A percentile compares a stretch with the other conserved stretches of the same genome.
phyloP scores from a whole-genome alignment of 805 yeast species.

The Metschnikowia baotianmanensis region DNA sequence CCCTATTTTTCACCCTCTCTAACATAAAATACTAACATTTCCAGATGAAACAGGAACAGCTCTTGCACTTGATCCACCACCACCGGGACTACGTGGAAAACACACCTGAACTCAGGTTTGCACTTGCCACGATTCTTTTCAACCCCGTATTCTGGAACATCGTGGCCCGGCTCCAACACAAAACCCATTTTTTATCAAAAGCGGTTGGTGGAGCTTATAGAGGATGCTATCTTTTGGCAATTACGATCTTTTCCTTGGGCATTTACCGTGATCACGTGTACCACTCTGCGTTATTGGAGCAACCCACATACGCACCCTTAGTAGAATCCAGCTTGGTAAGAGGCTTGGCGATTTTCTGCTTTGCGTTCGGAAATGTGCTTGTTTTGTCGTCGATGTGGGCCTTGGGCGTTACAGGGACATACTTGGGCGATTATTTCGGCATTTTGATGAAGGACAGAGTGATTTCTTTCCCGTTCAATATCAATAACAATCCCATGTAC shows the following conservation, averaged over 20 bases:
- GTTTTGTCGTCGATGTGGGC: conserved; percentile 87
- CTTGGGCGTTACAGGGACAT: conserved; percentile 94
- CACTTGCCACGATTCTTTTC: conserved; percentile 72
- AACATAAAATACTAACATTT: conserved; percentile 3
- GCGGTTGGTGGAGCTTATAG: conserved; percentile 59
- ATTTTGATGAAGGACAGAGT: conserved; percentile 89
- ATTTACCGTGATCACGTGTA: conserved; percentile 74
- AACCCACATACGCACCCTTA: conserved; percentile 62
- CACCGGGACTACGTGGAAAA: conserved; percentile 16
- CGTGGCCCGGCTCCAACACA: conserved; percentile 84
- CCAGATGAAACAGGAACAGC: conserved; percentile 16
- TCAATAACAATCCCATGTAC: conserved; percentile 94
- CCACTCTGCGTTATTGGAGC: conserved; percentile 67
- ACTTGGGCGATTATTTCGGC: conserved; percentile 96
- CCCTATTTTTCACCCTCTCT: neutral
- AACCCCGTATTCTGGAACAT: conserved; percentile 96
- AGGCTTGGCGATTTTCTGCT: conserved; percentile 52
- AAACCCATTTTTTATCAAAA: conserved; percentile 72
- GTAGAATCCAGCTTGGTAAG: conserved; percentile 37
- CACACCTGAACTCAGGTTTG: conserved; percentile 22
- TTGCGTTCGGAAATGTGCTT: conserved; percentile 72
- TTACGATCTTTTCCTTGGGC: conserved; percentile 82
- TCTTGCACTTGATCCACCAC: conserved; percentile 12
- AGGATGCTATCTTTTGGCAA: conserved; percentile 86
- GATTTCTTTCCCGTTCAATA: conserved; percentile 89